Conservation (phyloP, 306 rosid species). For the Lithocarpus polystachyus region DNA sequence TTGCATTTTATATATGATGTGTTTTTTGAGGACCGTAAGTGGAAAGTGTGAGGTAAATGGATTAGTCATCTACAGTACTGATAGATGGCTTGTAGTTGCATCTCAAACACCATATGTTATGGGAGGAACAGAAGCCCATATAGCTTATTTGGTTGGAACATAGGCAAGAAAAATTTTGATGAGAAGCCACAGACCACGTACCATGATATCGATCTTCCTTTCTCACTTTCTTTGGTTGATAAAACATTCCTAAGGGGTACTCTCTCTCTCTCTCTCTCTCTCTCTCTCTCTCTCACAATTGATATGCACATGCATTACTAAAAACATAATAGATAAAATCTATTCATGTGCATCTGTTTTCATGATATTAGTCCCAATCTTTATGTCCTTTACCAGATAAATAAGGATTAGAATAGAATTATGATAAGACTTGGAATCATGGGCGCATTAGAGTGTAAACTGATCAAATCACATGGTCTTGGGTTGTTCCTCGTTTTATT, state of each 20-base stretch:
- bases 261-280: constrained; percentile 27
- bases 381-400: no score
- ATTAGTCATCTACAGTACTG: background rate
- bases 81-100: constrained; percentile 51
- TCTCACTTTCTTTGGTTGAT: constrained; percentile 55
- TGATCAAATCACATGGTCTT: background rate
- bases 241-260: constrained; percentile 71
- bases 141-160: constrained; percentile 74
- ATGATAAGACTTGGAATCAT: background rate
- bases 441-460: background rate
- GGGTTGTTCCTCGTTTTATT: background rate
- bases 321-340: no score
- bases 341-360: no score
- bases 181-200: constrained; percentile 54
- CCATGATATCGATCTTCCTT: constrained; percentile 75
- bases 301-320: background rate
- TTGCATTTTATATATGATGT: background rate
- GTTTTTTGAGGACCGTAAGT: background rate
- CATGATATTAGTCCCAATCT: no score
- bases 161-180: constrained; percentile 36
- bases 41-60: background rate
- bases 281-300: background rate
- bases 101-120: constrained; percentile 36
- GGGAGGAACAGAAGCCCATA: constrained; percentile 38
- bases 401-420: no score